A percentile compares a stretch with the other conserved stretches of the same genome.
These are phyloP conservation scores for Schizopora paradoxa DNA, from an alignment of 1,284 basidiomycete species.

Conservation along the genomic window DNA sequence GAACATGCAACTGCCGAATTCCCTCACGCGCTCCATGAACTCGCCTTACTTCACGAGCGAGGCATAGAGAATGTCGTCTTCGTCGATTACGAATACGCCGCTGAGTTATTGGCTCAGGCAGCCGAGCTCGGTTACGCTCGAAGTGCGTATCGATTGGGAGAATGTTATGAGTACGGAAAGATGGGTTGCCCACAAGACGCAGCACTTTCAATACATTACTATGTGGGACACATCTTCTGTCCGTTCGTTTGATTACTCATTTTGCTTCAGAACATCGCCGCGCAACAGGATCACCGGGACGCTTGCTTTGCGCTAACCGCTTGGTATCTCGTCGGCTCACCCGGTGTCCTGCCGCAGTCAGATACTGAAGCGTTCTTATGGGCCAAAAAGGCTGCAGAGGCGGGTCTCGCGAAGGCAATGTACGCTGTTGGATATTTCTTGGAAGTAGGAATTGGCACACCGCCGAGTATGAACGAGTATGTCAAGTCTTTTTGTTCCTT, in stretches of 20 bases:
- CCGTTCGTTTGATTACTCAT: slow-evolving; percentile 13
- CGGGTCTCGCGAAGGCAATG: slow-evolving; percentile 88
- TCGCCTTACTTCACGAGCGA: slow-evolving; percentile 90
- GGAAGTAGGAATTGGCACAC: slow-evolving; percentile 86
- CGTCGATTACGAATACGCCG: slow-evolving; percentile 92
- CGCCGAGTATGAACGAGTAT: slow-evolving; percentile 62
- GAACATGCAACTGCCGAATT: slow-evolving; percentile 94
- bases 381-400: slow-evolving; percentile 88
- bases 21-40: slow-evolving; percentile 93
- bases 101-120: slow-evolving; percentile 91
- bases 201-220: slow-evolving; percentile 97
- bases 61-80: slow-evolving; percentile 97
- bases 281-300: slow-evolving; percentile 94
- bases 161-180: slow-evolving; percentile 99
- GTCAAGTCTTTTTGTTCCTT: slow-evolving; percentile 25
- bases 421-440: slow-evolving; percentile 98
- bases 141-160: slow-evolving; percentile 91
- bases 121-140: slow-evolving; percentile 95
- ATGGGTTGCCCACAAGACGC: slow-evolving; percentile 98
- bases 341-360: slow-evolving; percentile 94
- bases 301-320: slow-evolving; percentile 98
- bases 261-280: slow-evolving; percentile 81
- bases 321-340: slow-evolving; percentile 98
- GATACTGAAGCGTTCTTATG: slow-evolving; percentile 97
- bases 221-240: slow-evolving; percentile 51